Base-by-base conservation (phyloP, 2,329 filamentous ascomycete species). In the Colletotrichum sp. region DNA sequence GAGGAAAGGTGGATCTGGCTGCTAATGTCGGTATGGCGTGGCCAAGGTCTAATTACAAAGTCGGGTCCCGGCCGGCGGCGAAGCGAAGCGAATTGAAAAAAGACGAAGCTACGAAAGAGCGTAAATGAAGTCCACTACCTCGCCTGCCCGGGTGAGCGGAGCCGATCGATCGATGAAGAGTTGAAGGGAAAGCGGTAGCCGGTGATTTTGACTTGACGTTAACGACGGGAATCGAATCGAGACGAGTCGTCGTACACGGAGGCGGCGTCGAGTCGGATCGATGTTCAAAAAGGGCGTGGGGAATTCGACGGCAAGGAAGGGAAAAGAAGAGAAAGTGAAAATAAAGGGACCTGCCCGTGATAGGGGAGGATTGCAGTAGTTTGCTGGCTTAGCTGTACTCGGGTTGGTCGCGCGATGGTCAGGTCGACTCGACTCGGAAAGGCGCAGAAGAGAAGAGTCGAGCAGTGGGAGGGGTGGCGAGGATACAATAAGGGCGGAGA, bases 341-440 rank as follows among this genome's bases (percentile, higher is more conserved):
- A n/a, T n/a, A 81, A 79, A 78, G 80, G 81, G 80, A 79, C 82
- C 82, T 80, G 84, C 83, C 83, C 81, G 80, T 77, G 74, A 78
- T 80, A 80, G 78, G 78, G 81, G 79, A 80, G 78, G 79, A 77
- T 74, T 58, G 16, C 28, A 15, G 28, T 58, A 52, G 30, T 34
- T 70, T 76, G 64, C 70, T 75, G 70, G 73, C 70, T 52, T 72
- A 64, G 64, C 73, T 64, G 74, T 34, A 68, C 58, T 69, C 74
- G 74, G 71, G 67, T 72, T 72, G 55, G 70, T 72, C 48, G 36
- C 72, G 79, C 67, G 76, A 78, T 70, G 52, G 60, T 75, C 70
- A 76, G 28, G 70, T 74, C 70, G 74, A 69, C 70, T 76, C 70
- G 70, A 76, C 74, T 69, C 74, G 74, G 70, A 65, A 73, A 68